Evolutionary conservation across 805 yeast genomes (phyloP).

Genomic region (Sugiyamaella mastotermitis): DNA sequence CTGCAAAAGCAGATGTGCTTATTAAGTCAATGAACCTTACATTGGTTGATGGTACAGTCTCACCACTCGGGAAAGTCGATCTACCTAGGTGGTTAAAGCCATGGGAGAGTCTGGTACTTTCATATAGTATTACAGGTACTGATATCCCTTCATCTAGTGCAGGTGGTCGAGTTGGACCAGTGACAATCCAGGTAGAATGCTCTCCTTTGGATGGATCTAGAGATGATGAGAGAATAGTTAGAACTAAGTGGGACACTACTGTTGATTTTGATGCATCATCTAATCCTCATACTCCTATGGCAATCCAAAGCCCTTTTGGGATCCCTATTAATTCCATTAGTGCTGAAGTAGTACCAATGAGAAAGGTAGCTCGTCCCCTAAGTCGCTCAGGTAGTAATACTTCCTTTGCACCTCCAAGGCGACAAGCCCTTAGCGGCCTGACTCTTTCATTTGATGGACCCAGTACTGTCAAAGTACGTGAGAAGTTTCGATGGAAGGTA

Average conservation of each 20-base stretch:
- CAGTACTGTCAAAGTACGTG: conserved; percentile 54
- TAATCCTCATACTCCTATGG: conserved; percentile 17
- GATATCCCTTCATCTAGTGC: conserved; percentile 11
- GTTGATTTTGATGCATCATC: conserved; percentile 25
- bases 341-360: conserved; percentile 6
- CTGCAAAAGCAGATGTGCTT: conserved; percentile 24
- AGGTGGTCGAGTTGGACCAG: conserved; percentile 5
- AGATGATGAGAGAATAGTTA: conserved; percentile 10
- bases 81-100: conserved; percentile 26
- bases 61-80: conserved; percentile 16
- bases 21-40: conserved; percentile 15
- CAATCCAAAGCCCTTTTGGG: conserved; percentile 20
- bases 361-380: conserved; percentile 5
- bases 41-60: conserved; percentile 24
- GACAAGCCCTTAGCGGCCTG: conserved; percentile 27
- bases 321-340: conserved; percentile 9
- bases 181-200: conserved; percentile 7
- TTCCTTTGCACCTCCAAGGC: conserved; percentile 1
- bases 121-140: conserved; percentile 21
- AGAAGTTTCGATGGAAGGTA: conserved; percentile 54
- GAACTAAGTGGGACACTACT: conserved; percentile 36
- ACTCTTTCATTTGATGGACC: conserved; percentile 58
- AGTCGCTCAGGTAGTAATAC: background rate
- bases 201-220: background rate
- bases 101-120: conserved; percentile 26